Evolutionary conservation across 2,329 filamentous ascomycete genomes (phyloP).

Genomic region (Trichoderma sp.): DNA sequence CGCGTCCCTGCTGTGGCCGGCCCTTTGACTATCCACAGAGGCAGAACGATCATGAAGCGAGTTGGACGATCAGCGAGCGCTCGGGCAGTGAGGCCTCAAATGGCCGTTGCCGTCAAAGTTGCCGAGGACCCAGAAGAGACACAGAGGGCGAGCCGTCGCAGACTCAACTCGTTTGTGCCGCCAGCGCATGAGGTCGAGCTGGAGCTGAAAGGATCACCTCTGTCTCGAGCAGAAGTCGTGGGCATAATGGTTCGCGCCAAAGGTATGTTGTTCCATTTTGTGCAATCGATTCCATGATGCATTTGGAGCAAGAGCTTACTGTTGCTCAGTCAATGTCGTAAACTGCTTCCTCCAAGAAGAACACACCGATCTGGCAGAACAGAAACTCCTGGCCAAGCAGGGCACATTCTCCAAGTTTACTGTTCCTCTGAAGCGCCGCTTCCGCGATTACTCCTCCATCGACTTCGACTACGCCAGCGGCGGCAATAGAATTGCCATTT

Average conservation of each 20-base stretch:
- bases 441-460: conserved; percentile 27
- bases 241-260: conserved; percentile 34
- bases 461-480: conserved; percentile 26
- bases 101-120: not conserved
- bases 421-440: conserved; percentile 37
- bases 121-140: not conserved
- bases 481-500: conserved; percentile 35
- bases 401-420: conserved; percentile 4
- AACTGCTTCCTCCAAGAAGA: conserved; percentile 27
- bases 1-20: conserved; percentile 35
- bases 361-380: conserved; percentile 6
- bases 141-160: conserved; percentile 17
- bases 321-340: conserved; percentile 33
- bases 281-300: not conserved
- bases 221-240: conserved; percentile 25
- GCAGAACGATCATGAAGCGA: conserved; percentile 40
- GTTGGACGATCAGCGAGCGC: conserved; percentile 28
- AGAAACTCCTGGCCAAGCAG: conserved; percentile 5
- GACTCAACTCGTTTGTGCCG: conserved; percentile 23
- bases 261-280: conserved; percentile 30
- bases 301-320: not conserved
- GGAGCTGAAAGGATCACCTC: conserved; percentile 20
- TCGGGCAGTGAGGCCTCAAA: not conserved
- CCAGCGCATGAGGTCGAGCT: conserved; percentile 5
- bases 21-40: conserved; percentile 29